Evolutionary conservation across 169 alveolate species (phyloP), one percentile per base, ranked within the genome.

Genomic region (Sarcocystis neurona): DNA sequence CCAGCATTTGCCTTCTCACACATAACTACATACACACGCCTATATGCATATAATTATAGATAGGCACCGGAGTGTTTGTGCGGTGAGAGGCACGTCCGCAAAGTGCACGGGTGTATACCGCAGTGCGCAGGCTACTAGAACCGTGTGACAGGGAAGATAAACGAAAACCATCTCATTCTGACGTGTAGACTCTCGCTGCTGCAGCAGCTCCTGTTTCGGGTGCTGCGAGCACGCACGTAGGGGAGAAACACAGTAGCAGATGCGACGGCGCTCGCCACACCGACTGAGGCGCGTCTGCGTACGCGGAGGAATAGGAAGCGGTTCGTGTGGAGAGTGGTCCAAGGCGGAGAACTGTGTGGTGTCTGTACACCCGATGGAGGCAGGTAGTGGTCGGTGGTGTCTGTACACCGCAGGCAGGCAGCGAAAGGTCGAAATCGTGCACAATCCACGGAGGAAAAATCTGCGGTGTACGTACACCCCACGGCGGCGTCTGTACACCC

Each of bases 1-100:
- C 58, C 88, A n/a, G 53, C 88, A 0, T 78, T 60, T 43, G 53
- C 88, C 78, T 80, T 78, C 30, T 41, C 43, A 32, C 88, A 75
- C 53, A 37, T 2, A 75, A 56, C 79, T 43, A 80, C 27, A 30
- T 23, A 15, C 72, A 79, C 37, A 60, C 43, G 66, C 68, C 20
- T n/a, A 32, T 15, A 39, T 0, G 84, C 84, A 43, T 4, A 20
- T 23, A 30, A 0, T 70, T 32, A 32, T 10, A 23, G 15, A 50
- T 30, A n/a, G 43, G 48, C 34, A 70, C 56, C 18, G 18, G 20
- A 30, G 79, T n/a, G 43, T n/a, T 39, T 3, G 37, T 32, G 56
- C 6, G 47, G 41, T 32, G 12, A 27, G 37, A 8, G 3, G 43
- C 30, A 37, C 4, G 44, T 46, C 27, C 58, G 39, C 4, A 34